phyloP scores from a whole-genome alignment of 495 filamentous ascomycete genomes.

The Penicillium manginii region DNA sequence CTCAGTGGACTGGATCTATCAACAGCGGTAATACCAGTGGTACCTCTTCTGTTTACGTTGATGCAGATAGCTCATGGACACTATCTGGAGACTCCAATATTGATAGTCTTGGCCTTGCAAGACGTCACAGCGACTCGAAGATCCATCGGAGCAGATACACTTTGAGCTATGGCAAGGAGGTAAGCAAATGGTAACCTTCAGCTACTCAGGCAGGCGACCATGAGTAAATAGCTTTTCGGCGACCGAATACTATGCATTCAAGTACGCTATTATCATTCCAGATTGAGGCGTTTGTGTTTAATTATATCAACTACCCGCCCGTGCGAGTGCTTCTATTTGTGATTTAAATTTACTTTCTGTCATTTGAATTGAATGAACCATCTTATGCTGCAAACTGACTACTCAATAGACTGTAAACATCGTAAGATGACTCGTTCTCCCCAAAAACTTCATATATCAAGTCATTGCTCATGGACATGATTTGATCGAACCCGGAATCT shows the following conservation, averaged over 20 bases:
- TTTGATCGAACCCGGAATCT: not conserved
- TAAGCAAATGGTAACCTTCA: too few species aligned
- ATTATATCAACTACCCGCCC: too few species aligned
- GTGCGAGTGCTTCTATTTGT: too few species aligned
- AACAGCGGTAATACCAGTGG: not conserved
- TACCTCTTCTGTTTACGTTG: not conserved
- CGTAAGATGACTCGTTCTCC: not conserved
- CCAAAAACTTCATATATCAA: not conserved
- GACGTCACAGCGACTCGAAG: not conserved
- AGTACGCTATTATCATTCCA: too few species aligned
- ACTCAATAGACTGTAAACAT: not conserved
- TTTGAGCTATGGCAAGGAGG: not conserved
- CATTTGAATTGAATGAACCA: too few species aligned
- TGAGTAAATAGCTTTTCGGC: too few species aligned
- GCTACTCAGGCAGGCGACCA: too few species aligned
- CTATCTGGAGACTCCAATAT: constrained; percentile 4
- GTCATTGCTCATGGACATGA: not conserved
- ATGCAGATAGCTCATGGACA: constrained; percentile 1
- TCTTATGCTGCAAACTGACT: not conserved
- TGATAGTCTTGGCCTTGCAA: not conserved
- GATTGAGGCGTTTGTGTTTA: too few species aligned
- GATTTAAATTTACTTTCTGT: too few species aligned
- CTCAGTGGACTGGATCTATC: constrained; percentile 6
- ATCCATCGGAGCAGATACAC: not conserved
- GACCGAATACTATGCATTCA: too few species aligned